Base-by-base conservation (phyloP, 805 yeast species). In the Saccharomycopsis selenospora region DNA sequence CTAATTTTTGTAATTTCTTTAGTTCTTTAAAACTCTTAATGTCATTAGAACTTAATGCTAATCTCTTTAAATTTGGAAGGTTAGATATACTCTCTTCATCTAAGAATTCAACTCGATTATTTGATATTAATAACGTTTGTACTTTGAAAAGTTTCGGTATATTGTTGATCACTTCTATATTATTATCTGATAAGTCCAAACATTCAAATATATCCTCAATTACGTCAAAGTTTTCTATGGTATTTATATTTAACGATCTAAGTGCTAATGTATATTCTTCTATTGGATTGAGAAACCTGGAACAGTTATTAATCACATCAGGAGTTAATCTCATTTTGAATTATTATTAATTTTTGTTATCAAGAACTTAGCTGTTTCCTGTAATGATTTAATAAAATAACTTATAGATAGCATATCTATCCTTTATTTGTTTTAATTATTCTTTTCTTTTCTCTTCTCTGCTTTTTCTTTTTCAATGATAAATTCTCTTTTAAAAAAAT, bases 181-280 rank as follows among this genome's bases (percentile, higher is more conserved):
- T 82, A 63, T 91, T 91, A 58, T 83, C 81, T 0, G 91, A 77
- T 27, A 91, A 60, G 61, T 91, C 97, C 2, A 91, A 64, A 13
- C 72, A 77, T 51, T 72, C 81, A 60, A 65, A 68, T 36, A 58
- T 66, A 60, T 72, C 77, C 47, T 59, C 61, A 1, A 71, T 59
- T 2, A 62, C 65, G 1, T 70, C 70, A 2, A 77, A 56, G 46
- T 69, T 69, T 48, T 74, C 80, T 10, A 78, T 58, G 3, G 64
- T 57, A 0, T 77, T 65, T 3, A 75, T 62, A 33, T 67, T 64
- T 8, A 69, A 55, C 11, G 67, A 62, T 17, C 79, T 62, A 3
- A 72, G 63, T 43, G 67, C 65, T 40, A 79, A 55, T 53, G 67
- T 63, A 46, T 72, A 51, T 52, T 73, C 71, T 41, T 62, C 63